These are phyloP conservation scores for Papiliotrema fonsecae DNA, from an alignment of 1,284 basidiomycete genomes.

Conservation along the genomic window DNA sequence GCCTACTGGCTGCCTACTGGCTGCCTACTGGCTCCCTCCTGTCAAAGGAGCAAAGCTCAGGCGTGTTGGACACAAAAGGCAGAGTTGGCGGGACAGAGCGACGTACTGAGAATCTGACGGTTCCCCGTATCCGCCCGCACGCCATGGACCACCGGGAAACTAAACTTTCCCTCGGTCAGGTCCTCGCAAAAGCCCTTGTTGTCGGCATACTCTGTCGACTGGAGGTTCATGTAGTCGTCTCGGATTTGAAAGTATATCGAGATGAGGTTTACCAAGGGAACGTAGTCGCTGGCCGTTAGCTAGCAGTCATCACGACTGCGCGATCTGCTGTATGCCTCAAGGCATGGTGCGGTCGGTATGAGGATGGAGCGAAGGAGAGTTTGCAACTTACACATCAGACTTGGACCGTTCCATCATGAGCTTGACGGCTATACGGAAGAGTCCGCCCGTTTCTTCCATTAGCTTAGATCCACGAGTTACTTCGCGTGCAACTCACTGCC, in stretches of 20 bases:
- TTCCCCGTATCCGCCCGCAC: constrained; percentile 70
- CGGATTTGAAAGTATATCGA: constrained; percentile 94
- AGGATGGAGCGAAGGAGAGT: not conserved
- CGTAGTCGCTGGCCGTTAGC: constrained; percentile 62
- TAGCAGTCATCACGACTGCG: not conserved
- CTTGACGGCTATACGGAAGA: constrained; percentile 88
- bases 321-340: no score
- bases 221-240: constrained; percentile 95
- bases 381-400: constrained; percentile 56
- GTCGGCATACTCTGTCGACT: constrained; percentile 77
- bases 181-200: constrained; percentile 97
- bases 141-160: constrained; percentile 87
- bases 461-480: not conserved
- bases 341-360: not conserved
- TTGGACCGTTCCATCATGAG: constrained; percentile 81
- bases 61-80: no score
- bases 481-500: constrained; percentile 62
- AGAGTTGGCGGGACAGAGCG: no score
- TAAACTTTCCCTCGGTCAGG: constrained; percentile 93
- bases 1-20: not conserved
- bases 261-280: constrained; percentile 89
- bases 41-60: no score
- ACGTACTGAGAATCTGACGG: constrained; percentile 73
- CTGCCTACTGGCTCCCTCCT: not conserved
- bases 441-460: constrained; percentile 80